Evolutionary conservation across 2,329 filamentous ascomycete genomes (phyloP), one percentile per base, ranked within the genome.

Genomic region (Aspergillus sp.): DNA sequence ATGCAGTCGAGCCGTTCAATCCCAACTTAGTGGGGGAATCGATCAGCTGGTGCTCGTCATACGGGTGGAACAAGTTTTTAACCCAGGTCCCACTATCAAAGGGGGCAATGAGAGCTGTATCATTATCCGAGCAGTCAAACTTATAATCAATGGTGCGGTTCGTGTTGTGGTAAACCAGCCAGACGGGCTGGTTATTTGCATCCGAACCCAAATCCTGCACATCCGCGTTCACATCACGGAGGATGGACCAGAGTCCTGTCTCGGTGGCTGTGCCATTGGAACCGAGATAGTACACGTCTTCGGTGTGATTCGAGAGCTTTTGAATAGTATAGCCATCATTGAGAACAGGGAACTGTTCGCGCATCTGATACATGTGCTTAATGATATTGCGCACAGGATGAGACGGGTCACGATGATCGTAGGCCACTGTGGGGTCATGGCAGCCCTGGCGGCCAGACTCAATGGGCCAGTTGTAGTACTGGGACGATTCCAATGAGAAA

Each of bases 41-140:
- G 49, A 77, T 76, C 19, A 89, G 74, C 0, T 72, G 80, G 59
- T 82, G 74, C 61, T 84, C 79, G 25, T 86, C 84, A 64, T 84
- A 86, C 1, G 86, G 85, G 67, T 83, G 84, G 70, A 89, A 87
- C 15, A 89, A 69, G 65, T 87, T 87, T 69, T 83, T 85, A 62
- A 89, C 85, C 1, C 77, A 82, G 3, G 80, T 82, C n/a, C 80
- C 81, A 3, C 72, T 67, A 12, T 78, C 75, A 58, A 85, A 89
- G 0, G 86, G 84, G 5, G 85, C 74, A 36, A 88, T 74, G 23
- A 88, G 78, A 2, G 82, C 82, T 3, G 72, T 71, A 13, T 73
- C 67, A 17, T 72, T 71, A 19, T 79, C 73, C 21, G 68, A 74
- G 70, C 87, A 89, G 67, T 87, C 80, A 62, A 87, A 87, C 1